Conservation (phyloP, 2,329 filamentous ascomycete genomes). For the Fusarium caatingaense region DNA sequence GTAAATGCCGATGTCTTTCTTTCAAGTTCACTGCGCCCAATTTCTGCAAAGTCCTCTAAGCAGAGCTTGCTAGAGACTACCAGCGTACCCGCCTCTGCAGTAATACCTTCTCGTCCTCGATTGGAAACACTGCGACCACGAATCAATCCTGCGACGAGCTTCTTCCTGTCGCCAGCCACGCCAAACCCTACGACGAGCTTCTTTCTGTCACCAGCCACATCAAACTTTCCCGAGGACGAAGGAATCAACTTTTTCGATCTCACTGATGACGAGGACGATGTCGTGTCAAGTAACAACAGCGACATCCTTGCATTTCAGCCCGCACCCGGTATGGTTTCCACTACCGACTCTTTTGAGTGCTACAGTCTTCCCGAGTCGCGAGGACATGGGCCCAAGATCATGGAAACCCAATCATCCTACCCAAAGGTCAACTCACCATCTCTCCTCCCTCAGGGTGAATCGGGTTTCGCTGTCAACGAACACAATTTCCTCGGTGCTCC, state of each 20-base stretch:
- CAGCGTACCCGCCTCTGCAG: conserved; percentile 36
- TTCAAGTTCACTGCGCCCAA: conserved; percentile 43
- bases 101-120: conserved; percentile 36
- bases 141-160: conserved; percentile 46
- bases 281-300: conserved; percentile 52
- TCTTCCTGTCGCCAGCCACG: conserved; percentile 51
- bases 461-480: conserved; percentile 34
- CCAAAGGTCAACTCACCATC: conserved; percentile 40
- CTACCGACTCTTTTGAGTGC: conserved; percentile 46
- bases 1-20: conserved; percentile 39
- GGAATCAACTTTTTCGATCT: conserved; percentile 61
- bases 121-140: conserved; percentile 43
- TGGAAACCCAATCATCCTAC: conserved; percentile 36
- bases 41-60: conserved; percentile 33
- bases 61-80: conserved; percentile 18
- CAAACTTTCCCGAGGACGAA: conserved; percentile 55
- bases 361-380: conserved; percentile 60
- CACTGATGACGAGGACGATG: conserved; percentile 57
- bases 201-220: conserved; percentile 52
- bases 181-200: conserved; percentile 43
- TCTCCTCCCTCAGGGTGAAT: conserved; percentile 42
- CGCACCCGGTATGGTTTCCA: conserved; percentile 17
- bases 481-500: conserved; percentile 50
- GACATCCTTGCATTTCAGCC: conserved; percentile 50
- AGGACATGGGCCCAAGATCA: conserved; percentile 39